Conservation (phyloP, 2,329 filamentous ascomycete genomes). For the Talaromyces atroroseus region DNA sequence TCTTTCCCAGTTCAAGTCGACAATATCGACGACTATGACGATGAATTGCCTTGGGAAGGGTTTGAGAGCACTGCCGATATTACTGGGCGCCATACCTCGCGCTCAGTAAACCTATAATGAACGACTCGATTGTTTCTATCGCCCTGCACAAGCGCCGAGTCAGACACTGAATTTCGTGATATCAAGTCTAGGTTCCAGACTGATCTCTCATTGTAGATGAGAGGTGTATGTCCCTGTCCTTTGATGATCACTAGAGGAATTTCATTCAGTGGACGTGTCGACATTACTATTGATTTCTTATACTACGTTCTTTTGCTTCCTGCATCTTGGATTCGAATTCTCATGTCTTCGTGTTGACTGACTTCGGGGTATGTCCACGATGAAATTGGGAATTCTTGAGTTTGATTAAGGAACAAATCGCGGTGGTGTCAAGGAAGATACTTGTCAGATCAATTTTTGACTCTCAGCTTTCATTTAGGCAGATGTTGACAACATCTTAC, state of each 20-base stretch:
- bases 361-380: slow-evolving; percentile 15
- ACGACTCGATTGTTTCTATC: background rate
- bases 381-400: background rate
- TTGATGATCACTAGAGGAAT: background rate
- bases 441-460: background rate
- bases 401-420: background rate
- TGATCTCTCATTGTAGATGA: slow-evolving; percentile 12
- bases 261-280: background rate
- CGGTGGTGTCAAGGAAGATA: background rate
- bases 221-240: slow-evolving; percentile 18
- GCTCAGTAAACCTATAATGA: slow-evolving; percentile 3
- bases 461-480: background rate
- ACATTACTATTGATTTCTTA: background rate
- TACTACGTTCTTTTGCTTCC: background rate
- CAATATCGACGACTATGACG: slow-evolving; percentile 17
- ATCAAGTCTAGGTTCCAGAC: slow-evolving; percentile 15
- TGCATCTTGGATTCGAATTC: slow-evolving; percentile 4
- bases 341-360: slow-evolving; percentile 12
- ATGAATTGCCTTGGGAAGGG: slow-evolving; percentile 41
- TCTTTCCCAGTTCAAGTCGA: background rate
- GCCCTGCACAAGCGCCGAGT: slow-evolving; percentile 6
- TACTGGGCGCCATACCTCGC: slow-evolving; percentile 24
- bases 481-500: background rate
- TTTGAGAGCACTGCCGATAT: slow-evolving; percentile 39
- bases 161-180: background rate